Evolutionary conservation across 176 grass and related monocot species (phyloP).

Genomic region (Phoenix roebelenii): DNA sequence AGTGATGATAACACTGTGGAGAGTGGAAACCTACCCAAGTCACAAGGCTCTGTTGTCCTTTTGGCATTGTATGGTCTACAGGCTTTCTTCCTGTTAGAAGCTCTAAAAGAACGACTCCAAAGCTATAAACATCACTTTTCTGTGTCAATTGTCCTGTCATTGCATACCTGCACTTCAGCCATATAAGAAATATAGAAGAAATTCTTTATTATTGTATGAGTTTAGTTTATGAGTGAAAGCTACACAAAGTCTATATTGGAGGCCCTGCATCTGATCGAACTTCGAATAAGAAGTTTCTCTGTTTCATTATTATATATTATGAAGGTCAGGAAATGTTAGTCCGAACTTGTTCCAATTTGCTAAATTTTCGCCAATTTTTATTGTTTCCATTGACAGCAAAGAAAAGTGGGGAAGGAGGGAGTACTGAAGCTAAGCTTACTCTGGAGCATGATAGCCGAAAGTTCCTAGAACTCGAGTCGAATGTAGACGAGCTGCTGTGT

Average conservation of each 20-base stretch:
- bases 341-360: too few relatives aligned
- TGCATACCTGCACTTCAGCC: slow-evolving; percentile 25
- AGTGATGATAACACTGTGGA: too few relatives aligned
- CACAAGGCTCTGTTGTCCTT: slow-evolving; percentile 44
- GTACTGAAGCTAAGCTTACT: slow-evolving; percentile 13
- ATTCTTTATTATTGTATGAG: too few relatives aligned
- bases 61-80: slow-evolving; percentile 55
- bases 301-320: too few relatives aligned
- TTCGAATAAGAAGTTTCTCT: too few relatives aligned
- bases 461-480: slow-evolving; percentile 49
- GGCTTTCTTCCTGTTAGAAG: slow-evolving; percentile 51
- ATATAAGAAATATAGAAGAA: background rate
- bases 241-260: too few relatives aligned
- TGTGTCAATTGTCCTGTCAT: slow-evolving; percentile 51
- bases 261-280: too few relatives aligned
- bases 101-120: slow-evolving; percentile 43
- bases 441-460: slow-evolving; percentile 54
- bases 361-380: too few relatives aligned
- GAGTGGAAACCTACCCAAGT: slow-evolving; percentile 26
- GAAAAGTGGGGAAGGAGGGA: too few relatives aligned
- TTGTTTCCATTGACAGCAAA: too few relatives aligned
- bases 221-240: too few relatives aligned
- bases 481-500: slow-evolving; percentile 36
- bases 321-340: too few relatives aligned
- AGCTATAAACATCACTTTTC: slow-evolving; percentile 50